Conservation (phyloP, 2,329 filamentous ascomycete genomes). For the Penicillium sp. region DNA sequence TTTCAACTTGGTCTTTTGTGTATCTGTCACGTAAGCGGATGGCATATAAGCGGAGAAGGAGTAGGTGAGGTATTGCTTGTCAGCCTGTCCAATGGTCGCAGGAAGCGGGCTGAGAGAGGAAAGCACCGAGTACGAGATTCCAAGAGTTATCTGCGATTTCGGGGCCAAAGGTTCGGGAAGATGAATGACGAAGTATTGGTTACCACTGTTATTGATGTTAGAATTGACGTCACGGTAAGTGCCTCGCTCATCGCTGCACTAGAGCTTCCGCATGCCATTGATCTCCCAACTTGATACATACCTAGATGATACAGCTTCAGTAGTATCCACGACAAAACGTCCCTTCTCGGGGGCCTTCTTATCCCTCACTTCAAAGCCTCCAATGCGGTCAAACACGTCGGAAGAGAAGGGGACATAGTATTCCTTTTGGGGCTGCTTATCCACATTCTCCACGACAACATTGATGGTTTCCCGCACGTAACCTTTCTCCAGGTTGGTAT, state of each 20-base stretch:
- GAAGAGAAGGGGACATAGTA: slow-evolving; percentile 89
- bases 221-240: not conserved
- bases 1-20: slow-evolving; percentile 98
- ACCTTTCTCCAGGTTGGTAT: slow-evolving; percentile 88
- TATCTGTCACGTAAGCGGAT: slow-evolving; percentile 78
- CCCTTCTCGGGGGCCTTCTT: slow-evolving; percentile 73
- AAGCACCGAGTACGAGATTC: slow-evolving; percentile 80
- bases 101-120: slow-evolving; percentile 79
- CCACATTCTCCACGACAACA: slow-evolving; percentile 88
- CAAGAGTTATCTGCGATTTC: slow-evolving; percentile 77
- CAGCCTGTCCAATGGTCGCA: slow-evolving; percentile 75
- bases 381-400: slow-evolving; percentile 71
- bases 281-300: slow-evolving; percentile 56
- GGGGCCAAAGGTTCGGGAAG: slow-evolving; percentile 74
- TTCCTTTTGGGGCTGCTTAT: slow-evolving; percentile 73
- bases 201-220: slow-evolving; percentile 52
- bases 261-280: slow-evolving; percentile 19
- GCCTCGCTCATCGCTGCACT: not conserved
- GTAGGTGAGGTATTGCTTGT: slow-evolving; percentile 83
- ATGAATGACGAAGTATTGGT: slow-evolving; percentile 80
- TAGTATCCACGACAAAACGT: slow-evolving; percentile 67
- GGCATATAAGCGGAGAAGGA: slow-evolving; percentile 80
- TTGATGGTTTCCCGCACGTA: slow-evolving; percentile 90
- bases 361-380: slow-evolving; percentile 86
- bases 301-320: slow-evolving; percentile 58